Evolutionary conservation across 495 filamentous ascomycete species (phyloP), one percentile per base, ranked within the genome.

Genomic region (Aspergillus saccharolyticus): DNA sequence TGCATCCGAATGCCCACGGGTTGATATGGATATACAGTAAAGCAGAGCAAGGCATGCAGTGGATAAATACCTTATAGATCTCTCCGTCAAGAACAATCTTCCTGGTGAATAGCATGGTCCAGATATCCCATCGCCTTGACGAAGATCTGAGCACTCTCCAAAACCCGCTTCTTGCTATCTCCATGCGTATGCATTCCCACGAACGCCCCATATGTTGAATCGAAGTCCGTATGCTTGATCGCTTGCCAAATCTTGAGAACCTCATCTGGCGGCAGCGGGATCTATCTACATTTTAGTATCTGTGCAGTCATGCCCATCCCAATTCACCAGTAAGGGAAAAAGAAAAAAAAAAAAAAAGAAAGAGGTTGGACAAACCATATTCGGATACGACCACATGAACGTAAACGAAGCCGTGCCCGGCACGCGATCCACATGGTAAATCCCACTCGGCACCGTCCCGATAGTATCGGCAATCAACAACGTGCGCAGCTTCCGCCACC

Each of bases 301-400:
- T n/a, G n/a, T n/a, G n/a, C n/a, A n/a, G n/a, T n/a, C n/a, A n/a
- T n/a, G n/a, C n/a, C n/a, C n/a, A n/a, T n/a, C n/a, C n/a, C n/a
- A n/a, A n/a, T n/a, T n/a, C n/a, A n/a, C n/a, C n/a, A n/a, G n/a
- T n/a, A n/a, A n/a, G n/a, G n/a, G 16, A 44, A 30, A 30, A 84
- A 67, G 20, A 46, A 20, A 46, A 20, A 48, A 20, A 24, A 17
- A 56, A 43, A 21, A 30, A 48, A 17, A 60, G 10, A 52, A 48
- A 5, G 22, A 47, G 20, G 15, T 9, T 48, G 18, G 28, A 66
- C 61, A 52, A 75, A 85, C 75, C 81, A 87, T 85, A 66, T 93
- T 91, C 3, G 89, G 89, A 63, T 87, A 86, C 18, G 83, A 86
- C 84, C 85, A 91, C 84, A 88, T 85, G 70, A 93, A 91, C 4